Conservation (phyloP, 805 yeast genomes). For the Yueomyces sinensis region DNA sequence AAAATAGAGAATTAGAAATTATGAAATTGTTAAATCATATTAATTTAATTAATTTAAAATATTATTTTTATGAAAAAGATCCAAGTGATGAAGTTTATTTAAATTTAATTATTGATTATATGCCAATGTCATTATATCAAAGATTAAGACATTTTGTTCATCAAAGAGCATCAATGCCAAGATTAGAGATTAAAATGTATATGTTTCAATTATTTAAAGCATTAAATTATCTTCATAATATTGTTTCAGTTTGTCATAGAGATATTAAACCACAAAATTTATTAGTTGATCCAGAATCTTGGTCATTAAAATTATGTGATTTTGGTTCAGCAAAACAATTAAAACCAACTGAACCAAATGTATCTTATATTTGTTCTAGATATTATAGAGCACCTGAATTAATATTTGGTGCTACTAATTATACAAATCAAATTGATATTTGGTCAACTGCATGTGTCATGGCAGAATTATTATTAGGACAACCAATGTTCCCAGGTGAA, state of each 20-base stretch:
- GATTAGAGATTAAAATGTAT: constrained; percentile 75
- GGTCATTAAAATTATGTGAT: constrained; percentile 85
- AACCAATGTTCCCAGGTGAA: constrained; percentile 96
- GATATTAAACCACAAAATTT: constrained; percentile 91
- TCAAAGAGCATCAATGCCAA: constrained; percentile 69
- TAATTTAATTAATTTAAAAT: constrained; percentile 76
- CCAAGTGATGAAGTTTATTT: constrained; percentile 47
- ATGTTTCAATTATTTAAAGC: constrained; percentile 69
- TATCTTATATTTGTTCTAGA: constrained; percentile 90
- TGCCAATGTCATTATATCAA: constrained; percentile 92
- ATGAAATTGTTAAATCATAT: constrained; percentile 83
- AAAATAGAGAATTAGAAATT: constrained; percentile 88
- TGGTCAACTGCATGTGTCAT: constrained; percentile 98
- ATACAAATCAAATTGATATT: constrained; percentile 90
- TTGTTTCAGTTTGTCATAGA: constrained; percentile 76
- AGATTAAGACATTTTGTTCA: constrained; percentile 77
- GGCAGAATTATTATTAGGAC: constrained; percentile 92
- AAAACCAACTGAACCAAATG: constrained; percentile 86
- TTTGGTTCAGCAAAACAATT: constrained; percentile 91
- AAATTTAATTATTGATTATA: constrained; percentile 78
- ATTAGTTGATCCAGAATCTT: constrained; percentile 72
- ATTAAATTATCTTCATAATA: constrained; percentile 61
- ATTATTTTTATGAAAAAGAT: constrained; percentile 75
- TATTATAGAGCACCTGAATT: constrained; percentile 97
- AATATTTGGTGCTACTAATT: constrained; percentile 92